Percentiles rank a stretch among this genome's conserved stretches.
phyloP scores from a whole-genome alignment of 202 grass and related monocot genomes.

The Bolboschoenoplectus hybrid region DNA sequence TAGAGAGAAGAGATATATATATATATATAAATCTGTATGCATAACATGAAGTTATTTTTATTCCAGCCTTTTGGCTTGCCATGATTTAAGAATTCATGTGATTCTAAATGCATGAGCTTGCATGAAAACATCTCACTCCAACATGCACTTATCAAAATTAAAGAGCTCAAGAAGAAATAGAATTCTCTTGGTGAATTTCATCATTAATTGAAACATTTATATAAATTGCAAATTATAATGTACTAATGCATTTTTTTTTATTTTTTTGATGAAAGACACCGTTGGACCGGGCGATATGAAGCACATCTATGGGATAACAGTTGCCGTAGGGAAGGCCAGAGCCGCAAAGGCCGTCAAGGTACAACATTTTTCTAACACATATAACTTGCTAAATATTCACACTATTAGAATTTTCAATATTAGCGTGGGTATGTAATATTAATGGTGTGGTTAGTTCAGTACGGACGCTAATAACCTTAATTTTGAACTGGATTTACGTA shows the following conservation, averaged over 20 bases:
- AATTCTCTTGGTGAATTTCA: background rate
- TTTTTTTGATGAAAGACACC: conserved; percentile 52
- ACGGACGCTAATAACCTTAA: no score
- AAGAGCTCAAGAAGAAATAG: background rate
- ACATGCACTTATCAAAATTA: background rate
- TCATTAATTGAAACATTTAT: background rate
- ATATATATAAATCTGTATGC: background rate
- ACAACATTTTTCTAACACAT: background rate
- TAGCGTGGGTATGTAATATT: no score
- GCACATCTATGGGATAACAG: conserved; percentile 98
- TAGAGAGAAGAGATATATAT: background rate
- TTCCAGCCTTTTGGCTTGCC: background rate
- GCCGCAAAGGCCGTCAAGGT: conserved; percentile 95
- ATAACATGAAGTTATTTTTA: background rate
- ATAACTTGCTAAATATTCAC: background rate
- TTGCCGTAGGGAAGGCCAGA: conserved; percentile 90
- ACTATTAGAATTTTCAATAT: no score
- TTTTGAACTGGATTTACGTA: no score
- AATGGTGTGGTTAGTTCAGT: no score
- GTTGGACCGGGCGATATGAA: conserved; percentile 91
- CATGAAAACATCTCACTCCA: background rate
- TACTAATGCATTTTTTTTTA: background rate
- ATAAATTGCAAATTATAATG: background rate
- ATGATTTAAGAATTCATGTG: background rate
- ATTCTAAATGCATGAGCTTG: background rate